A percentile compares a stretch with the other conserved stretches of the same genome.
Evolutionary conservation across 805 yeast species (phyloP).

Genomic region (Dipodascus albidus): DNA sequence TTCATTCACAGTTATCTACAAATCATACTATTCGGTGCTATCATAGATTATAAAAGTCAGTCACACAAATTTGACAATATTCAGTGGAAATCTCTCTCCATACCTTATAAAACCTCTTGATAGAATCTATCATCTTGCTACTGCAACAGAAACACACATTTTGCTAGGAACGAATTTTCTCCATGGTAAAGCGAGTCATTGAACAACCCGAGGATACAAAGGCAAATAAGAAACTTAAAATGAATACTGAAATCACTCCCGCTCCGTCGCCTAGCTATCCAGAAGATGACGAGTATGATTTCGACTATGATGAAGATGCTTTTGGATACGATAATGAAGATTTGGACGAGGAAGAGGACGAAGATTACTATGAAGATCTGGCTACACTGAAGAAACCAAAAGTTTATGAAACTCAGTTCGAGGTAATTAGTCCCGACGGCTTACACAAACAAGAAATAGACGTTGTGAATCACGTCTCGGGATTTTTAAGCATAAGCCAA

Average conservation of each 20-base stretch:
- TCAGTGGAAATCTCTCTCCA: too few relatives aligned
- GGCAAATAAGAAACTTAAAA: neutral
- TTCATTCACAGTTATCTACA: too few relatives aligned
- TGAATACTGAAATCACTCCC: neutral
- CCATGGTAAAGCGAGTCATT: neutral
- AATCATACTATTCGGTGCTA: too few relatives aligned
- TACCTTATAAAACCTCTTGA: too few relatives aligned
- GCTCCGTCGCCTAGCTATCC: neutral
- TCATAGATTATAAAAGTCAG: too few relatives aligned
- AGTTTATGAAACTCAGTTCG: slow-evolving; percentile 18
- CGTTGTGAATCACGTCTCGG: slow-evolving; percentile 26
- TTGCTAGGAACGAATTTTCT: neutral
- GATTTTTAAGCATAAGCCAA: slow-evolving; percentile 28
- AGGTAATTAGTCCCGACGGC: slow-evolving; percentile 14
- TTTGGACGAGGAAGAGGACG: neutral
- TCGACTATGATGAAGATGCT: neutral
- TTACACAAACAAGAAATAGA: slow-evolving; percentile 22
- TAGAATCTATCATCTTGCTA: too few relatives aligned
- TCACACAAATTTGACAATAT: too few relatives aligned
- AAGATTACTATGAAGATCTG: slow-evolving; percentile 13
- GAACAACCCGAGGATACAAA: neutral
- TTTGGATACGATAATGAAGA: neutral
- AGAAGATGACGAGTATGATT: neutral
- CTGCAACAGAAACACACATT: too few relatives aligned
- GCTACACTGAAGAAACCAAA: slow-evolving; percentile 3